Evolutionary conservation across 352 stramenopile species (phyloP), one percentile per base, ranked within the genome.

Genomic region (Poterioochromonas sp.): DNA sequence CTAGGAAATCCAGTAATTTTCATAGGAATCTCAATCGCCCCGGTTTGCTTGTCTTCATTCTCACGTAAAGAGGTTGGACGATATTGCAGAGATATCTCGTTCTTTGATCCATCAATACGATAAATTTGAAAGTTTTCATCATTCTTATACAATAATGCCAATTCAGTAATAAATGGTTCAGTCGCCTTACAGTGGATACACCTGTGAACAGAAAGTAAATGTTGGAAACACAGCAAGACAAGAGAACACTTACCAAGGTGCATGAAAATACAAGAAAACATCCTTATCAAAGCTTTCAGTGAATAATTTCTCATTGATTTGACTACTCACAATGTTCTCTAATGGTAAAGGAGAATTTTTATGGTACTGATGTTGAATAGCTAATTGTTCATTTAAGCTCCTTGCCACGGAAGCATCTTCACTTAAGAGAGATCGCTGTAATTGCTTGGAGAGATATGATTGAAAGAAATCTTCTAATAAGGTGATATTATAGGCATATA

Each of bases 91-190:
- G n/a, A n/a, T n/a, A n/a, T n/a, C 32, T 71, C 62, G 41, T 71
- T 71, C 32, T 44, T 41, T 29, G 34, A 47, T 26, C 34, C 62
- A 71, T 71, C 62, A 41, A 71, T 71, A 22, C 62, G 62, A 44
- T 43, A 40, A 29, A 71, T 47, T 29, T 41, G 8, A 29, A 44
- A n/a, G 5, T 65, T 32, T 29, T 11, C 3, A 65, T 65, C 54
- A 32, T 11, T 22, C 26, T 15, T 5, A 65, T 35, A 11, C 26
- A 39, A 39, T 39, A 35, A 35, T 5, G 54, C 54, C n/a, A 65
- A 65, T 65, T 65, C 54, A 5, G 26, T 29, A 32, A 65, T 65
- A 11, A 65, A 29, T 15, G 54, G 26, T 32, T 65, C 54, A 32
- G 26, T 65, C 8, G 54, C 8, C 34, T 65, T 65, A 39, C 54